These are phyloP conservation scores for Eucalyptus cloeziana DNA, from an alignment of 345 rosid species.

Conservation along the genomic window DNA sequence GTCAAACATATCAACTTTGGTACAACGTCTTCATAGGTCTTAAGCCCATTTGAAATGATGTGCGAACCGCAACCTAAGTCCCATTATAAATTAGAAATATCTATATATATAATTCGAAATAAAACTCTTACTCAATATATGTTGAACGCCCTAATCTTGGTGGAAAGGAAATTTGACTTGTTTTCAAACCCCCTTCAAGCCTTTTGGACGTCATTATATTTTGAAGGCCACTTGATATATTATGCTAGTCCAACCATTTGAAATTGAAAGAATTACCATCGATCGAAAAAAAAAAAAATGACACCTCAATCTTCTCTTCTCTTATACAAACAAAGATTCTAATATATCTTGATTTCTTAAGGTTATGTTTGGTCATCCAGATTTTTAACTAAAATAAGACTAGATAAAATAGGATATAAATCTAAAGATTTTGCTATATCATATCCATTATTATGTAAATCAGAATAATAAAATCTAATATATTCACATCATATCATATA, in stretches of 20 bases:
- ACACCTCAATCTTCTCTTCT: background rate
- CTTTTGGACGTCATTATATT: background rate
- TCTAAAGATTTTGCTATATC: too few species aligned
- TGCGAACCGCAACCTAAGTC: rapidly evolving
- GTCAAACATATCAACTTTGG: background rate
- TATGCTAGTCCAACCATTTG: background rate
- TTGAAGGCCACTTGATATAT: background rate
- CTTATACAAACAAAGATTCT: background rate
- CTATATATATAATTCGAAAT: too few species aligned
- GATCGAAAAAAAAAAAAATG: too few species aligned
- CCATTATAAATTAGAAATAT: background rate
- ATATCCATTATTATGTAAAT: too few species aligned
- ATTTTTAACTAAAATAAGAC: too few species aligned
- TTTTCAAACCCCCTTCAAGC: background rate
- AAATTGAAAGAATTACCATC: too few species aligned
- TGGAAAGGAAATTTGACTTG: background rate
- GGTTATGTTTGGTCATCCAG: too few species aligned
- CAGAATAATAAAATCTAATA: too few species aligned
- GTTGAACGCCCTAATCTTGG: background rate
- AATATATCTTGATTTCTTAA: too few species aligned
- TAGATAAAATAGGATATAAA: too few species aligned
- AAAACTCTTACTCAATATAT: background rate
- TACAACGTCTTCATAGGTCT: background rate
- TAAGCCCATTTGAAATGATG: background rate
- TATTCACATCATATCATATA: too few species aligned